Evolutionary conservation across 73 alveolate species (phyloP).

Genomic region (Effrenium voratum): DNA sequence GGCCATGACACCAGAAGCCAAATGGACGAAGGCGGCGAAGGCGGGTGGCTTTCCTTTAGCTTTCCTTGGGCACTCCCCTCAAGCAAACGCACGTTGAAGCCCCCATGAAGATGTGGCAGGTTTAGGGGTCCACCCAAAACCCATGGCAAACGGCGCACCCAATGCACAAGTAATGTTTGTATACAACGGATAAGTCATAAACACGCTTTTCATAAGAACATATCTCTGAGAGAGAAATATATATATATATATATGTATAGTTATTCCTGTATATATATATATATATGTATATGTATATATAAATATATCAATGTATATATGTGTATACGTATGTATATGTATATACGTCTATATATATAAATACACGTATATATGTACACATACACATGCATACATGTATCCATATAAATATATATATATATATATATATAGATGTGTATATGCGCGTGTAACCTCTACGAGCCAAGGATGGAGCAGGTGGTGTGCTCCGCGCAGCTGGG

Average conservation of each 20-base stretch:
- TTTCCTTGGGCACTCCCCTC: too few species aligned
- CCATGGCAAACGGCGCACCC: too few species aligned
- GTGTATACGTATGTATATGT: neutral
- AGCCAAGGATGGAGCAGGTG: constrained; percentile 50
- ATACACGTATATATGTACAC: neutral
- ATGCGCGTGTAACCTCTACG: neutral
- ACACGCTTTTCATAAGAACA: too few species aligned
- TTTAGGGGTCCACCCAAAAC: too few species aligned
- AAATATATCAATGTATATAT: neutral
- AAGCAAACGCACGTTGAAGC: too few species aligned
- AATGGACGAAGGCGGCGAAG: too few species aligned
- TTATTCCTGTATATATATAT: neutral
- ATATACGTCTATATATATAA: neutral
- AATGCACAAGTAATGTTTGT: too few species aligned
- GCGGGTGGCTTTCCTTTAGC: too few species aligned
- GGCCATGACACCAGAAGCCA: too few species aligned
- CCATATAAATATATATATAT: neutral
- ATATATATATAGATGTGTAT: neutral
- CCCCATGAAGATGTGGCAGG: too few species aligned
- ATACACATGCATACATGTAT: neutral
- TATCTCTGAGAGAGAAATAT: neutral
- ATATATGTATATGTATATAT: too few species aligned
- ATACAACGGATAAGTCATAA: neutral
- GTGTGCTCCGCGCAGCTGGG: constrained; percentile 35
- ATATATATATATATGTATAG: neutral